Evolutionary conservation across 805 yeast genomes (phyloP), one percentile per base, ranked within the genome.

Genomic region (Spathaspora sp.): DNA sequence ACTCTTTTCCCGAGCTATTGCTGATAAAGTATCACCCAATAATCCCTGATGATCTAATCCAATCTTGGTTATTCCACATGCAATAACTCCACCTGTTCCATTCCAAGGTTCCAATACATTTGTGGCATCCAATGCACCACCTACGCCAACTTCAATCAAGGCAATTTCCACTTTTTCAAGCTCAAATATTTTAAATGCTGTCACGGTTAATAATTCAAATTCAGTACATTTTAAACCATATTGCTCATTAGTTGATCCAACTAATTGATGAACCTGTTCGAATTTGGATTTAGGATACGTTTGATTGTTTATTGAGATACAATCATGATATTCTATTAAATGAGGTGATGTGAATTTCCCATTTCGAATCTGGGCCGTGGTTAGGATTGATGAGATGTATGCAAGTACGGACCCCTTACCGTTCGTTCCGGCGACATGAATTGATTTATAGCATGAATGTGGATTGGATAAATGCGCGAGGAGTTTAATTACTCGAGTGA

Each of bases 401-500:
- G 97, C 85, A 52, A 96, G 83, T 0, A 92, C 88, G 0, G 97
- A 91, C 0, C 99, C 99, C 63, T 93, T 93, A 0, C 99, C 99
- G 63, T 93, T 93, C 8, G 99, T 93, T 0, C 99, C 99, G 0
- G 97, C 97, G 3, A 94, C 79, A 63, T 94, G 99, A n/a, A 94
- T 72, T 0, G 90, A 83, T 54, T 81, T 80, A 61, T 82, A 82
- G 4, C 70, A 58, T 14, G 64, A 55, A 40, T 89, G 94, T 0
- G 97, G 97, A 58, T 83, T 80, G 0, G 89, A 90, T 18, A 91
- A 69, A 38, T 61, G 61, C 23, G 56, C 56, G 8, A 75, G 65
- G 20, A 75, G 64, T 44, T 57, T 61, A 3, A 60, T 48, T 8
- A 75, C 64, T 47, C 79, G 58, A 3, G 67, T 53, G 17, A 75